Base-by-base conservation (phyloP, 495 filamentous ascomycete genomes). In the Xylaria venustula region DNA sequence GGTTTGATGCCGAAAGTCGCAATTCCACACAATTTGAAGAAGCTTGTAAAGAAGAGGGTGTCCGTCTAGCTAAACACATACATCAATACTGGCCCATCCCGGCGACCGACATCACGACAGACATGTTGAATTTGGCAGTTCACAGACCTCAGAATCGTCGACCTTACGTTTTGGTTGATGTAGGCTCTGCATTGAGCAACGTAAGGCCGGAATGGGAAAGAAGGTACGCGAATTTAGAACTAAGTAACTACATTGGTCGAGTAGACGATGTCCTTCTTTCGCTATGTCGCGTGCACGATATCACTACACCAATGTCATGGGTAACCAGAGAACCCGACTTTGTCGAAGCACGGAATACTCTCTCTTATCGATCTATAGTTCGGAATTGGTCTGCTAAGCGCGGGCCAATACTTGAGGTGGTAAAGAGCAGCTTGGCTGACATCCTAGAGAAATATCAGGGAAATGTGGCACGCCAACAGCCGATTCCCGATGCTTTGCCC, bases 131-230 rank as follows among this genome's bases (percentile, higher is more conserved):
- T 17, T 14, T 1, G 1, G 51, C n/a, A 8, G 9, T 9, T 25
- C 23, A 14, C 8, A 42, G 11, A 7, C 14, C 22, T 15, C 20
- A 11, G n/a, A 0, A 22, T 8, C 12, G 19, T 1, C 15, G 20
- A n/a, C n/a, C 23, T 8, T 1, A 17, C 2, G 9, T 3, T 8
- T 1, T 51, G 12, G 26, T 60, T 17, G 47, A 52, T 25, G 7
- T 44, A 2, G 1, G 0, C 0, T 44, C 37, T 2, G 46, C 80
- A 0, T 20, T 82, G n/a, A 62, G 77, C 3, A 62, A 55, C 1
- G 64, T 85, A 17, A 34, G 55, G 7, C 70, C 74, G 2, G 82
- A 85, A 56, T 87, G 83, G 84, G 36, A 63, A 30, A 74, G 80
- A 0, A 60, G 79, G 26, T 75, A 68, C 28, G 66, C 71, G 15